Evolutionary conservation across 2,329 filamentous ascomycete genomes (phyloP), one percentile per base, ranked within the genome.

Genomic region (Botryotinia convoluta): DNA sequence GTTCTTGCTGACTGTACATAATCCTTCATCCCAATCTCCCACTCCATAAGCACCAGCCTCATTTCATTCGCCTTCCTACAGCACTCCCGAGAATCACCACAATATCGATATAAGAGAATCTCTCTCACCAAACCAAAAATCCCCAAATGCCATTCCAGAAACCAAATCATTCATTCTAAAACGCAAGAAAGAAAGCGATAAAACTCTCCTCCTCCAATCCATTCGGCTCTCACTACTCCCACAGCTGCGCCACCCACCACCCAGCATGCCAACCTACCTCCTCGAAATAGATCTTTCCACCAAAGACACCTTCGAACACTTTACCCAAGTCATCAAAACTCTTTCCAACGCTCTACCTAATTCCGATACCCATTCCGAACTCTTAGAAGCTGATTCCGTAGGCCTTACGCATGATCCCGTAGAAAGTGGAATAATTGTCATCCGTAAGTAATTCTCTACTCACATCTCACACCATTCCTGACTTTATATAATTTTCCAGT

Each of bases 381-480:
- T n/a, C 9, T 62, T 20, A 32, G 63, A 65, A n/a, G 1, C 29
- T 35, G 42, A 65, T 65, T 35, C 39, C 8, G 63, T 65, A 32
- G 63, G 63, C 8, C 3, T 65, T 26, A 35, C 5, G 12, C 29
- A 35, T 1, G 63, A 48, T 18, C 29, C n/a, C 1, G 44, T 9
- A 16, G n/a, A 29, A 14, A 29, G 60, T 26, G 63, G 63, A 48
- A 48, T 48, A 1, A 18, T 65, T 5, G 29, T 48, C 35, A 16
- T 37, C 16, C 63, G 63, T 65, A 5, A 32, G 62, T 65, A 32
- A 45, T 35, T 8, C 29, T 45, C 18, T 45, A 2, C 5, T 64
- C 0, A 1, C 16, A 5, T 29, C 2, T 32, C 7, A 2, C 26
- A 26, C 2, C 16, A 10, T 29, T 44, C 18, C 26, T 2, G 9